These are phyloP conservation scores for Globisporangium splendens DNA, from an alignment of 352 stramenopile species.

Conservation along the genomic window DNA sequence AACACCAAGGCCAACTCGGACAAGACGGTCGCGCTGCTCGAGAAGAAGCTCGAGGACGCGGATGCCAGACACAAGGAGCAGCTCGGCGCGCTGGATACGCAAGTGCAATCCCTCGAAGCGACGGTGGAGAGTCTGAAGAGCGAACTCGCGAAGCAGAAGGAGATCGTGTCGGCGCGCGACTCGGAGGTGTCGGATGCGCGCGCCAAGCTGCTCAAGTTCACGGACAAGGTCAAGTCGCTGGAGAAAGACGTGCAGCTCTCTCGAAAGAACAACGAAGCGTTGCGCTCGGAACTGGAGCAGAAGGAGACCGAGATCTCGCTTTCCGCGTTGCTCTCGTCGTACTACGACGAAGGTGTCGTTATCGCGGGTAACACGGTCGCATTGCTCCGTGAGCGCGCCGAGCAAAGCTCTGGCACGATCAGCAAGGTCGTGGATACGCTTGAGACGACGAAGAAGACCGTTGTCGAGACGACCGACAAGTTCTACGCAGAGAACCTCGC, in stretches of 20 bases:
- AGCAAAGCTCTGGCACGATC: constrained; percentile 39
- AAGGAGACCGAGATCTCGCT: constrained; percentile 61
- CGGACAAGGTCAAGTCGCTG: constrained; percentile 33
- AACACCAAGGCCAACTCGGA: constrained; percentile 21
- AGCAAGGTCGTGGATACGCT: constrained; percentile 49
- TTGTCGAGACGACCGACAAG: constrained; percentile 39
- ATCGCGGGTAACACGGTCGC: constrained; percentile 34
- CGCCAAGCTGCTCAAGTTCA: constrained; percentile 29
- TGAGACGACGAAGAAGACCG: constrained; percentile 42
- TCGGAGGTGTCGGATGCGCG: constrained; percentile 22
- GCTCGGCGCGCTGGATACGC: constrained; percentile 18
- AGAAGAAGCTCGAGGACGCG: constrained; percentile 25
- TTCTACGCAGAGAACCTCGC: constrained; percentile 73
- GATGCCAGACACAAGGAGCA: constrained; percentile 12
- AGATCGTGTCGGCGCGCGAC: constrained; percentile 23
- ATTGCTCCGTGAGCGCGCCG: constrained; percentile 39
- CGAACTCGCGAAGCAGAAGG: constrained; percentile 30
- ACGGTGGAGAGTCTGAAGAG: constrained; percentile 24
- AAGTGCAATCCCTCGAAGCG: constrained; percentile 31
- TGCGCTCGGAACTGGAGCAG: constrained; percentile 49
- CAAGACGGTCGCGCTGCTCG: constrained; percentile 19
- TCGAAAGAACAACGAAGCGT: constrained; percentile 60
- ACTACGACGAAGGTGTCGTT: constrained; percentile 77
- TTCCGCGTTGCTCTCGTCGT: constrained; percentile 62
- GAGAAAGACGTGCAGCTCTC: constrained; percentile 43